Evolutionary conservation across 2,329 filamentous ascomycete species (phyloP).

Genomic region (Penicillium sclerotiorum): DNA sequence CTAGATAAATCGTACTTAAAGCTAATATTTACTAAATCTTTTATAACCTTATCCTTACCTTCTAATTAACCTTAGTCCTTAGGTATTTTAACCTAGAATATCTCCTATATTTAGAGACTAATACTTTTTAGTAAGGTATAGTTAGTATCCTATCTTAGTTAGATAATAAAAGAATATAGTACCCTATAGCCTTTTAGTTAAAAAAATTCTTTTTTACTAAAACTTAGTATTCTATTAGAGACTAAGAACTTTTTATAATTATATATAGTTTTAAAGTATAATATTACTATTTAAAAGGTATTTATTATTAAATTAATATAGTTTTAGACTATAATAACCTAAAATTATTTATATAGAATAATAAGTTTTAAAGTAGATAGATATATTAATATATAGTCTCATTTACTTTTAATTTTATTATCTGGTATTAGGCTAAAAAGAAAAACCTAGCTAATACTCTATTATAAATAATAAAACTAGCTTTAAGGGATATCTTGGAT

Average conservation of each 20-base stretch:
- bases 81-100: background rate
- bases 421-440: background rate
- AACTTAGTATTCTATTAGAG: background rate
- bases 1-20: background rate
- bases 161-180: background rate
- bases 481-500: too few species aligned
- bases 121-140: background rate
- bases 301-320: background rate
- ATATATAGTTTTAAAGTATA: slow-evolving; percentile 1
- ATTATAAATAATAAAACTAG: too few species aligned
- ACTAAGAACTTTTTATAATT: background rate
- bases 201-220: background rate
- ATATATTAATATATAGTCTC: background rate
- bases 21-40: background rate
- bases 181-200: background rate
- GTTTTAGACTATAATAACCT: background rate
- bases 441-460: too few species aligned
- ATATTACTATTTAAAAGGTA: background rate
- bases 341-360: background rate
- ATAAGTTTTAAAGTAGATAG: background rate
- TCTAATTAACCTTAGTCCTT: background rate
- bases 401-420: background rate
- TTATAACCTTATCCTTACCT: background rate
- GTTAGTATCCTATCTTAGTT: background rate
- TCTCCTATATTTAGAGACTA: background rate